Percentiles rank a stretch among this genome's conserved stretches.
Conservation (phyloP, 805 yeast species). For the Lipomyces oligophaga region DNA sequence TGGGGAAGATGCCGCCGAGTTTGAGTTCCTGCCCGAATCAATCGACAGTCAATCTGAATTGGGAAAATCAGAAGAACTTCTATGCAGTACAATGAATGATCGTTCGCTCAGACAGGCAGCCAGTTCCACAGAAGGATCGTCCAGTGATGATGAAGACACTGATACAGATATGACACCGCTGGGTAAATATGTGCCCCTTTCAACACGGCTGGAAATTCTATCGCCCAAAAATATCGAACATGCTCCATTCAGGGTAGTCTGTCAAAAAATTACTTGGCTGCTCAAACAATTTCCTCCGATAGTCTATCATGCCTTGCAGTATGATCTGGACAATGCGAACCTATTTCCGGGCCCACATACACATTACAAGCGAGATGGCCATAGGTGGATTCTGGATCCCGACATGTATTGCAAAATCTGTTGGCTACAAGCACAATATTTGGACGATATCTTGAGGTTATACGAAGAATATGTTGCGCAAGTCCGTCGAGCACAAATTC, state of each 20-base stretch:
- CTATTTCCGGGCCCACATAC: conserved; percentile 1
- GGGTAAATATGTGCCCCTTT: not conserved
- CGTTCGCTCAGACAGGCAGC: not conserved
- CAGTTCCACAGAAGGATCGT: not conserved
- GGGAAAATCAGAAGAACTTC: too few relatives aligned
- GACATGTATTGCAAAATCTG: not conserved
- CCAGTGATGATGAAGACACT: not conserved
- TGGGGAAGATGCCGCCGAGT: too few relatives aligned
- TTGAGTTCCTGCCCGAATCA: too few relatives aligned
- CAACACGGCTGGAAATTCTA: too few relatives aligned
- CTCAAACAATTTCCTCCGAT: conserved; percentile 3
- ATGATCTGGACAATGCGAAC: not conserved
- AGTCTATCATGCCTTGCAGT: not conserved
- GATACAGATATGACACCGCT: not conserved
- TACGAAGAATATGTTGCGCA: not conserved
- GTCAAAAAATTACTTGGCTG: conserved; percentile 2
- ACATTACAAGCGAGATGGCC: not conserved
- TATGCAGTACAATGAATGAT: not conserved
- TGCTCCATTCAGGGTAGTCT: not conserved
- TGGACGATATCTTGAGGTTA: not conserved
- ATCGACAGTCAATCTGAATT: too few relatives aligned
- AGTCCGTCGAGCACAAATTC: conserved; percentile 1
- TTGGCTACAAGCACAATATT: not conserved
- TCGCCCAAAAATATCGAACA: not conserved
- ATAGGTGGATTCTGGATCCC: conserved; percentile 1